phyloP scores from a whole-genome alignment of 371 early-diverging fungal species.

The Lichtheimia ornata region DNA sequence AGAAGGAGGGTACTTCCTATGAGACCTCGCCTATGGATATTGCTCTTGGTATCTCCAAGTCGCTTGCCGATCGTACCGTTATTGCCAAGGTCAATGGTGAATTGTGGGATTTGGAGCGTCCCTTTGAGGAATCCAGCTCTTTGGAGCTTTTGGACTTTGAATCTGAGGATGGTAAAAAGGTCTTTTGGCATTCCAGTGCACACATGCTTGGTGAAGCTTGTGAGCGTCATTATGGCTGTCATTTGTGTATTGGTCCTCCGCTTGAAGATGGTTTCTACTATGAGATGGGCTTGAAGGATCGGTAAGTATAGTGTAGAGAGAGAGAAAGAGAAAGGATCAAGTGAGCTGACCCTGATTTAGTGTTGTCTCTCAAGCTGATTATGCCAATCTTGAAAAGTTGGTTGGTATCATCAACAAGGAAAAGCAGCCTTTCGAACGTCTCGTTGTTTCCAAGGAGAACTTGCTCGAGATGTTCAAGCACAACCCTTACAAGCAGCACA shows the following conservation, averaged over 20 bases:
- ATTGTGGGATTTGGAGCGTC: conserved; percentile 93
- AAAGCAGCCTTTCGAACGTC: conserved; percentile 95
- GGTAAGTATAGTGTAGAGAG: conserved; percentile 28
- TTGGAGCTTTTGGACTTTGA: conserved; percentile 98
- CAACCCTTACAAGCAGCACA: conserved; percentile 94
- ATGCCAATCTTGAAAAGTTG: conserved; percentile 22
- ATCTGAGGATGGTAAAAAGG: conserved; percentile 89
- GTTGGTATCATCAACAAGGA: conserved; percentile 79
- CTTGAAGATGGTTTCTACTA: conserved; percentile 99
- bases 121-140: conserved; percentile 78
- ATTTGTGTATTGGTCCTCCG: conserved; percentile 98
- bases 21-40: conserved; percentile 97
- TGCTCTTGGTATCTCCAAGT: conserved; percentile 86
- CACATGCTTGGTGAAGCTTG: conserved; percentile 99
- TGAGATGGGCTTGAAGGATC: conserved; percentile 90
- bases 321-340: background rate
- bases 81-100: conserved; percentile 96
- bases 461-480: conserved; percentile 98
- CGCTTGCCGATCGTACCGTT: conserved; percentile 88
- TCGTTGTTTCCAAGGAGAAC: conserved; percentile 88
- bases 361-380: conserved; percentile 67
- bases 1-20: conserved; percentile 88
- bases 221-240: conserved; percentile 94
- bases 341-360: conserved; percentile 22
- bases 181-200: conserved; percentile 99